Evolutionary conservation across 2,329 filamentous ascomycete species (phyloP).

Genomic region (Ascochyta rabiei): DNA sequence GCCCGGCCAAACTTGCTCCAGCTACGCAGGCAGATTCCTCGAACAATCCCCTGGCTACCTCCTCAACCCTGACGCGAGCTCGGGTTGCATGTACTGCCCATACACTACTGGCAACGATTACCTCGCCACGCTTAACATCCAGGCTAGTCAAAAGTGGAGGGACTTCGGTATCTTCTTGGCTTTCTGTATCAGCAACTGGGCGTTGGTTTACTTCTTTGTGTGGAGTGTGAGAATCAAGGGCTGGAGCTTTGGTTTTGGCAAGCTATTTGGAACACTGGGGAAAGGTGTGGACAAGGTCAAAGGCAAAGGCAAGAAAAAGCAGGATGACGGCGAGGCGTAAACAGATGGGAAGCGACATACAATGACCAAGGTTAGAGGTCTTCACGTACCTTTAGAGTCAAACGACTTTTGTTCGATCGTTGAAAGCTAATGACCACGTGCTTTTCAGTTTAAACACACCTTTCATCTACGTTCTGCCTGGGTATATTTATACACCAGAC

Average conservation of each 20-base stretch:
- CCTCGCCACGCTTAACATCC: conserved; percentile 63
- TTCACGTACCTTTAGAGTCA: background rate
- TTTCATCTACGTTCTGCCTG: too few species aligned
- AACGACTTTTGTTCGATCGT: too few species aligned
- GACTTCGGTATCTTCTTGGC: conserved; percentile 75
- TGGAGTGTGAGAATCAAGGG: conserved; percentile 73
- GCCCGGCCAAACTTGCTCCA: conserved; percentile 65
- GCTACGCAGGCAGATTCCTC: conserved; percentile 69
- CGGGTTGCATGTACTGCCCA: conserved; percentile 72
- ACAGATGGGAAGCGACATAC: background rate
- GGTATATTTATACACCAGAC: too few species aligned
- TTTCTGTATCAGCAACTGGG: conserved; percentile 74
- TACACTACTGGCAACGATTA: conserved; percentile 71
- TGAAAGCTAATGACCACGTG: too few species aligned
- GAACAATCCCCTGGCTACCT: conserved; percentile 65
- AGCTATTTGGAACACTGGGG: conserved; percentile 59
- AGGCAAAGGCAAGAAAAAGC: conserved; percentile 20
- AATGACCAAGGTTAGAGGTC: background rate
- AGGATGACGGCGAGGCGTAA: conserved; percentile 6
- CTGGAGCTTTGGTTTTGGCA: conserved; percentile 72
- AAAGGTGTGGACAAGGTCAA: conserved; percentile 30
- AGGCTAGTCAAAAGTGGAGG: conserved; percentile 69
- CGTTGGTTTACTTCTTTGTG: conserved; percentile 77
- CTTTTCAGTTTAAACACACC: too few species aligned
- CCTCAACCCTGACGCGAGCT: conserved; percentile 63